Base-by-base conservation (phyloP, 768 basidiomycete species). In the Coprinopsis strossmayeri region DNA sequence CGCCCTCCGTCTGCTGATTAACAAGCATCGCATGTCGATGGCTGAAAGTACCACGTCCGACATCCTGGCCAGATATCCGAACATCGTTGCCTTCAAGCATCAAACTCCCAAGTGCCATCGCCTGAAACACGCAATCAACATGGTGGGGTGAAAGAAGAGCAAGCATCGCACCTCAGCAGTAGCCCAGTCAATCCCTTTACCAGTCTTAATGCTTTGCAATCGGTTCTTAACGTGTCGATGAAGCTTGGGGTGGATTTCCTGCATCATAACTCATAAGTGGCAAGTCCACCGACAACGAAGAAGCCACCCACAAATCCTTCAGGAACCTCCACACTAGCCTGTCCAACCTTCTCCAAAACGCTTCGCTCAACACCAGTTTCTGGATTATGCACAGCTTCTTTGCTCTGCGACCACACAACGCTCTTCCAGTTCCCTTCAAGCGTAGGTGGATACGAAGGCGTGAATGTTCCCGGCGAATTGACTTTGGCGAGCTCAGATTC, bases 11-110 rank as follows among this genome's bases (percentile, higher is more conserved):
- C 60, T 77, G 77, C 64, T 95, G 93, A 59, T 96, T 81, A 1
- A 95, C 89, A 17, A 94, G 67, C 90, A 95, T 93, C 0, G 91
- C 91, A 64, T 95, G 93, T 4, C 86, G 71, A 45, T 91, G 88
- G 54, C 87, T 90, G 65, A 93, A 91, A 10, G 91, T 93, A 2
- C 93, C 92, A 32, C 92, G 64, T 0, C 92, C 93, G 0, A 93
- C 90, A 60, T 95, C 93, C 63, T 96, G 93, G 5, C 93, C 93
- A 1, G 91, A 92, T 26, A 96, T 89, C 13, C 92, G 79, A 7
- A 96, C 76, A 59, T 94, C 87, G 53, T 72, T 80, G 1, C 90
- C 90, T 45, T 91, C 85, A 1, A 79, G 66, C 81, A 95, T 78
- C 27, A 95, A 71, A 1, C 89, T 81, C 0, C 93, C 93, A 57